A percentile compares a stretch with the other conserved stretches of the same genome.
phyloP scores from a whole-genome alignment of 2,329 filamentous ascomycete genomes.

The Aspergillus sp. region DNA sequence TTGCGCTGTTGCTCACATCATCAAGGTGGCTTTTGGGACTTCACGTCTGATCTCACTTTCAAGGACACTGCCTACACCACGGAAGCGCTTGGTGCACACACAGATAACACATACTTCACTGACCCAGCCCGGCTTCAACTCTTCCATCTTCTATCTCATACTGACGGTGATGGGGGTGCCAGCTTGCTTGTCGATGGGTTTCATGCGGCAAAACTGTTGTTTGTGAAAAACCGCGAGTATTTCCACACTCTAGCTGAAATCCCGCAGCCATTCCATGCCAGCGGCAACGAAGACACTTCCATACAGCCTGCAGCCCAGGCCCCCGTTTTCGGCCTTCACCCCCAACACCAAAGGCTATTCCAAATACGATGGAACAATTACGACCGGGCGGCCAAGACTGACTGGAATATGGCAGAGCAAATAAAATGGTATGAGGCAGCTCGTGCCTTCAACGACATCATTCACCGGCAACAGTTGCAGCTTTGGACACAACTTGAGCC shows the following conservation, averaged over 20 bases:
- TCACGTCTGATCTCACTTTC: conserved; percentile 81
- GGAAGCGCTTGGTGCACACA: conserved; percentile 78
- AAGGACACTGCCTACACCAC: conserved; percentile 93
- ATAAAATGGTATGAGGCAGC: conserved; percentile 78
- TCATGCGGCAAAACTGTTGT: conserved; percentile 63
- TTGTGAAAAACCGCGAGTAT: conserved; percentile 52
- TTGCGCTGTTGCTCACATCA: conserved; percentile 3
- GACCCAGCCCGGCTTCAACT: conserved; percentile 89
- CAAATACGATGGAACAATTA: conserved; percentile 92
- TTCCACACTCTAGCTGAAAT: conserved; percentile 59
- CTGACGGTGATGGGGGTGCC: conserved; percentile 63
- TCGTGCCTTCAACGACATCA: conserved; percentile 67
- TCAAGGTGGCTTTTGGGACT: conserved; percentile 72
- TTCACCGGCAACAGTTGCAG: conserved; percentile 65
- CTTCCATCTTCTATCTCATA: conserved; percentile 87
- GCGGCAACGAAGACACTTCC: conserved; percentile 79
- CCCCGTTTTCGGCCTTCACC: conserved; percentile 68
- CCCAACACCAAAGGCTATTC: conserved; percentile 45
- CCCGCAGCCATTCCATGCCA: conserved; percentile 74
- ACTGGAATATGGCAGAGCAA: conserved; percentile 52
- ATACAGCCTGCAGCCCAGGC: conserved; percentile 70
- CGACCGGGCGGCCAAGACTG: conserved; percentile 70
- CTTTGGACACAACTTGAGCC: conserved; percentile 81
- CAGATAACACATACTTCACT: conserved; percentile 93
- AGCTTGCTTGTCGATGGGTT: conserved; percentile 88